These are phyloP conservation scores for Pestalotiopsis sp. DNA, from an alignment of 2,329 filamentous ascomycete genomes.

Conservation along the genomic window DNA sequence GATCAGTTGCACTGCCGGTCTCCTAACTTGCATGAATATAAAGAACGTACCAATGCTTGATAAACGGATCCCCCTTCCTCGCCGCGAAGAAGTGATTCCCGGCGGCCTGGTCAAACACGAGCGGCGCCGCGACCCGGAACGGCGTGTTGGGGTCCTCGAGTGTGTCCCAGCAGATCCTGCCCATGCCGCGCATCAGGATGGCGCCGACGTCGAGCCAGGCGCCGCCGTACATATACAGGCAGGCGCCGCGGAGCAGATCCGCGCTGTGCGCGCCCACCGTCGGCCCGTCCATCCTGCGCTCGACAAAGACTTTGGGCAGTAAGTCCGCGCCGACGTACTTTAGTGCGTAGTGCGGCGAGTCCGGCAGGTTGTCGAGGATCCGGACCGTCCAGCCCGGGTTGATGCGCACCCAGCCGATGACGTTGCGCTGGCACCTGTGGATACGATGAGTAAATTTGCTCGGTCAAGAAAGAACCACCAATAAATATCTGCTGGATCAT, in stretches of 20 bases:
- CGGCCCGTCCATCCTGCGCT: slow-evolving; percentile 43
- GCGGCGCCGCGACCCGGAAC: slow-evolving; percentile 31
- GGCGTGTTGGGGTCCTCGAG: slow-evolving; percentile 37
- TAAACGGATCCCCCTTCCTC: slow-evolving; percentile 42
- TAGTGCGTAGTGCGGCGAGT: slow-evolving; percentile 40
- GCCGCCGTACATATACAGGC: slow-evolving; percentile 40
- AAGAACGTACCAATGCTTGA: slow-evolving; percentile 32
- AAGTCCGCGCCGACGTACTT: slow-evolving; percentile 35
- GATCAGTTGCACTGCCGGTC: background rate
- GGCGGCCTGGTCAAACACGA: slow-evolving; percentile 28
- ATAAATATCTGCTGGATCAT: too few relatives aligned
- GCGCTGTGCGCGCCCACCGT: slow-evolving; percentile 42
- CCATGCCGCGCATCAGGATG: slow-evolving; percentile 39
- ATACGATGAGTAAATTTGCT: slow-evolving; percentile 29
- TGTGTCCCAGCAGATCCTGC: slow-evolving; percentile 40
- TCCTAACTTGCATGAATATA: background rate
- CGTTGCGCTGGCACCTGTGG: slow-evolving; percentile 41
- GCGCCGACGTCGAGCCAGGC: slow-evolving; percentile 44
- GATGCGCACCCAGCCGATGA: slow-evolving; percentile 42
- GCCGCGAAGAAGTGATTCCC: slow-evolving; percentile 42
- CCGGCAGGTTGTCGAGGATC: slow-evolving; percentile 39
- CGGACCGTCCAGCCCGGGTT: slow-evolving; percentile 41
- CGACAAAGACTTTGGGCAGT: slow-evolving; percentile 35
- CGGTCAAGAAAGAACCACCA: too few relatives aligned
- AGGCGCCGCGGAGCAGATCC: slow-evolving; percentile 45